Evolutionary conservation across 768 basidiomycete species (phyloP), one percentile per base, ranked within the genome.

Genomic region (Russula sp.): DNA sequence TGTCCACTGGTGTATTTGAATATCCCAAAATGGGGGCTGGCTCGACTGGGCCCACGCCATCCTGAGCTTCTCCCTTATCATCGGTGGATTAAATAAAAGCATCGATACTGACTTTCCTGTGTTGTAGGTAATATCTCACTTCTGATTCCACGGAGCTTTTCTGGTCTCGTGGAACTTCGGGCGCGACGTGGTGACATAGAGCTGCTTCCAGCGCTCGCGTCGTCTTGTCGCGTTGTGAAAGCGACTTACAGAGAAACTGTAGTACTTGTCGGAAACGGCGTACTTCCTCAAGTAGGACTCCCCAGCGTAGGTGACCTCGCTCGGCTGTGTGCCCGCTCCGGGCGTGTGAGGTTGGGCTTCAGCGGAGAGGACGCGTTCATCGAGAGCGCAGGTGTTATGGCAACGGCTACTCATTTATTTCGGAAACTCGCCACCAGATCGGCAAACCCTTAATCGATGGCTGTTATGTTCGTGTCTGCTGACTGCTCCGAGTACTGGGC

Each of bases 81-180:
- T 61, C 35, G 27, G 42, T 55, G 35, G 31, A 53, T 62, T 48
- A 16, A 56, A 37, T 45, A 58, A 54, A 53, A 44, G 48, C 20
- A 39, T 54, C 16, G 34, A 55, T 45, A 35, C 63, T 64, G 53
- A 64, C 63, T 60, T 64, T 50, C 63, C 22, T 20, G 31, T 42
- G 37, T 59, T 60, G 47, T 57, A 65, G 64, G 64, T 52, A 65
- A 65, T 56, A 45, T 64, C 32, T 44, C 61, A 49, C 54, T 66
- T 55, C 57, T 66, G 42, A 55, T 66, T n/a, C 66, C 66, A 52
- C 66, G 63, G 57, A 65, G 27, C 54, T 66, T 60, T 55, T 55
- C 58, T 42, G 63, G 66, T 35, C 3, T 65, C 34, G 54, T 65
- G 48, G 63, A 65, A 39, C 57, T 66, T 35, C 63, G 63, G 10